Conservation (phyloP, 2,329 filamentous ascomycete genomes). For the Fusarium protoensiforme region DNA sequence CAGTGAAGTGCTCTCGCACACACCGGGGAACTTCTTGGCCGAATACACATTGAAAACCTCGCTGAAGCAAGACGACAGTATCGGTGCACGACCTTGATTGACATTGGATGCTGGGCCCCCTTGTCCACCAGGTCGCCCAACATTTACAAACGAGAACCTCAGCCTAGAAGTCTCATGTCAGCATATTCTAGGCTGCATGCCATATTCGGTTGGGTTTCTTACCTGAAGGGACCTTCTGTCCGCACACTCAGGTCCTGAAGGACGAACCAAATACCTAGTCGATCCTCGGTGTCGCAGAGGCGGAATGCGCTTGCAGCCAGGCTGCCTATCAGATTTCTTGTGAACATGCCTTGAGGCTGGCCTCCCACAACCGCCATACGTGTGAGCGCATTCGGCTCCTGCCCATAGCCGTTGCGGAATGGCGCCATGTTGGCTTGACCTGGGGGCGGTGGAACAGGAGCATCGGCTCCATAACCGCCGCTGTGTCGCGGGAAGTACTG, state of each 20-base stretch:
- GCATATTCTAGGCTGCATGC: background rate
- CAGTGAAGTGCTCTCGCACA: slow-evolving; percentile 90
- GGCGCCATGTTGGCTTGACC: slow-evolving; percentile 41
- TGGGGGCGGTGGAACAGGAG: slow-evolving; percentile 38
- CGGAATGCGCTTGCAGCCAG: slow-evolving; percentile 89
- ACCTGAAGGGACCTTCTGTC: slow-evolving; percentile 93
- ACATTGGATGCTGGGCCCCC: slow-evolving; percentile 59
- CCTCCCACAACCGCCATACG: slow-evolving; percentile 53
- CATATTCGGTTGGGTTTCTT: slow-evolving; percentile 38
- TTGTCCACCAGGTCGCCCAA: slow-evolving; percentile 64
- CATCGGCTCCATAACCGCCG: slow-evolving; percentile 45
- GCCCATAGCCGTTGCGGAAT: slow-evolving; percentile 45
- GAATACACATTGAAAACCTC: slow-evolving; percentile 94
- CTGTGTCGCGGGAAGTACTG: slow-evolving; percentile 51
- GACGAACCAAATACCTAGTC: slow-evolving; percentile 95
- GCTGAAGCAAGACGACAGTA: slow-evolving; percentile 87
- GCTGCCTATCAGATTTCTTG: slow-evolving; percentile 92
- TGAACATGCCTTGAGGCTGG: slow-evolving; percentile 85
- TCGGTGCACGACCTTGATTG: slow-evolving; percentile 80
- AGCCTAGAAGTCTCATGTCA: slow-evolving; percentile 55
- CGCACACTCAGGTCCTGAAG: slow-evolving; percentile 94
- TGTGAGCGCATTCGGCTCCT: slow-evolving; percentile 46
- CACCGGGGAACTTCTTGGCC: slow-evolving; percentile 97
- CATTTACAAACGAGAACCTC: slow-evolving; percentile 83
- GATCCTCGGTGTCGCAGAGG: slow-evolving; percentile 80